Evolutionary conservation across 495 filamentous ascomycete genomes (phyloP), one percentile per base, ranked within the genome.

Genomic region (Hypoxylon trugodes): DNA sequence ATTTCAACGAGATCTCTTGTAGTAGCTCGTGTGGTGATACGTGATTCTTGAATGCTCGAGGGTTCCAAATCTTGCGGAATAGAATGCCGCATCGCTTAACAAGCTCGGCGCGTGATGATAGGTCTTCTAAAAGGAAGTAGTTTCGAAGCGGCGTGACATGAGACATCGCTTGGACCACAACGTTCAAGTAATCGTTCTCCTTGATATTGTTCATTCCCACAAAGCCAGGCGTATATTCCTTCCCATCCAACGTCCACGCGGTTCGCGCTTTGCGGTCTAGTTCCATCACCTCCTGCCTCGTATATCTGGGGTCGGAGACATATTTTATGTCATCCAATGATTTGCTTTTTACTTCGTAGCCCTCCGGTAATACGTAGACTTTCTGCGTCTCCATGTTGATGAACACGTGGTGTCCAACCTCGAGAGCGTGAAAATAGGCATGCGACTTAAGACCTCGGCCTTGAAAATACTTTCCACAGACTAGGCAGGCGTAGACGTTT

Each of bases 191-290:
- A 76, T 99, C 95, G 76, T 99, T 99, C 43, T 91, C 92, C 74
- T 99, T 99, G 81, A 99, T 98, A 74, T 99, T 97, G 80, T 99
- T 98, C 89, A 99, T 92, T 59, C 95, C 95, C 61, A 99, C 93
- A 72, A 96, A 99, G 3, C 95, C 91, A 61, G 92, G 95, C 61
- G 88, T 87, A 74, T 98, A 99, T 73, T 89, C 87, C 69, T 88
- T 89, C 30, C 90, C 90, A 13, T 78, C 78, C 15, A 98, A 80
- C 65, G 96, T 93, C 85, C 86, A 92, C 19, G 88, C 86, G 25
- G 82, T 83, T 69, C 86, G 86, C 30, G 86, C 84, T 70, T 90
- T 88, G 69, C 84, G 89, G 76, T 98, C 95, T 8, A 98, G 74
- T 69, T 86, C 87, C 64, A 81, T 76, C 5, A 97, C 93, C 64